These are phyloP conservation scores for Petunia hybrid DNA, from an alignment of 305 asterid genomes.

Conservation along the genomic window DNA sequence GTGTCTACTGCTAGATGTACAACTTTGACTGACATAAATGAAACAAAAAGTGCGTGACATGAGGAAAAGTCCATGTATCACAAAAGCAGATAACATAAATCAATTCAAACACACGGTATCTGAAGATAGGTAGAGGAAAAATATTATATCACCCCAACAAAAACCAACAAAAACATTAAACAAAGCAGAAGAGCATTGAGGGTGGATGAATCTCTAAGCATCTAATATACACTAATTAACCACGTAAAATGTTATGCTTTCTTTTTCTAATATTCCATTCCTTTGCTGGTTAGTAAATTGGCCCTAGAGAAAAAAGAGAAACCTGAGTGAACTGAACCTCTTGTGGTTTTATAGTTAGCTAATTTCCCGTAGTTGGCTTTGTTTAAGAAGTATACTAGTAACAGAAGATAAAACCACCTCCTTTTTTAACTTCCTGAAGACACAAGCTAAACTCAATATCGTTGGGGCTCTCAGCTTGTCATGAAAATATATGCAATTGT, in stretches of 20 bases:
- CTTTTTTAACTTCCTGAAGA: neutral
- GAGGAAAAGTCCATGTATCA: neutral
- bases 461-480: neutral
- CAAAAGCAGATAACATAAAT: conserved; percentile 5
- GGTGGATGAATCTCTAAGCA: neutral
- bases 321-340: neutral
- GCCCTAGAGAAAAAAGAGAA: too few relatives aligned
- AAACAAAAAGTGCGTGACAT: neutral
- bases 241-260: neutral
- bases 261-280: neutral
- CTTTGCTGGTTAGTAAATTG: too few relatives aligned
- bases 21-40: conserved; percentile 18
- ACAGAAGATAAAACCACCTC: neutral
- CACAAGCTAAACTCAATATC: neutral
- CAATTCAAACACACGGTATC: neutral
- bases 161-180: neutral
- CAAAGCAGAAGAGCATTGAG: neutral
- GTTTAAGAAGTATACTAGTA: neutral
- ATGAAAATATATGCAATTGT: conserved; percentile 6
- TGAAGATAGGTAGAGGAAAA: neutral
- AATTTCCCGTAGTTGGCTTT: neutral
- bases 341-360: neutral
- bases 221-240: neutral
- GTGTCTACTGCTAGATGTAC: neutral
- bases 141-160: neutral